Conservation (phyloP, 306 rosid genomes). For the Inga laurina region DNA sequence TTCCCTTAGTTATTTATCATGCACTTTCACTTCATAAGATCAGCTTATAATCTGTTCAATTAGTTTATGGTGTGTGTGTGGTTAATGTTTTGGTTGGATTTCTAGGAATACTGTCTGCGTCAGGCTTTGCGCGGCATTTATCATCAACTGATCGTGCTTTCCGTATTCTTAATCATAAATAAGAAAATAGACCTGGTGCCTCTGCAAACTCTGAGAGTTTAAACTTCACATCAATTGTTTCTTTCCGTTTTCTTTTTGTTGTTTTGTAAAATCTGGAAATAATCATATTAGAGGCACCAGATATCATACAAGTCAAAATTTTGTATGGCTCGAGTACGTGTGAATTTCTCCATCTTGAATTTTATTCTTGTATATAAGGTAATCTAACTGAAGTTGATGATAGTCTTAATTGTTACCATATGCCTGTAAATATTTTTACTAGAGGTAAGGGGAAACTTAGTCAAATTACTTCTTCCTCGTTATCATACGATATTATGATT, state of each 20-base stretch:
- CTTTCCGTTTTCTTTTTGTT: background rate
- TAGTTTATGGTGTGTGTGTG: background rate
- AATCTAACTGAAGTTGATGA: background rate
- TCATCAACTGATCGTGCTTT: background rate
- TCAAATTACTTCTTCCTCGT: background rate
- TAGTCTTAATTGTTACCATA: background rate
- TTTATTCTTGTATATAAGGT: background rate
- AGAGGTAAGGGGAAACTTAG: background rate
- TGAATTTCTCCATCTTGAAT: background rate
- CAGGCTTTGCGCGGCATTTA: background rate
- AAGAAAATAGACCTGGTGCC: slow-evolving; percentile 2
- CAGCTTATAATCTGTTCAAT: background rate
- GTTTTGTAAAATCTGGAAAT: background rate
- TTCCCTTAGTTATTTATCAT: slow-evolving; percentile 7
- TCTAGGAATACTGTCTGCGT: background rate
- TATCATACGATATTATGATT: background rate
- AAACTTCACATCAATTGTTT: background rate
- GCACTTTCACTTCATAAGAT: background rate
- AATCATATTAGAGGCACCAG: background rate
- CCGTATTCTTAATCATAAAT: background rate
- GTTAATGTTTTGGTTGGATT: background rate
- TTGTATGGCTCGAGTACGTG: slow-evolving; percentile 1
- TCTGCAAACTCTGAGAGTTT: background rate
- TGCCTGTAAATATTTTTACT: background rate
- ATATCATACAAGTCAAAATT: background rate